Evolutionary conservation across 2,329 filamentous ascomycete species (phyloP).

Genomic region (Trichophyton verrucosum): DNA sequence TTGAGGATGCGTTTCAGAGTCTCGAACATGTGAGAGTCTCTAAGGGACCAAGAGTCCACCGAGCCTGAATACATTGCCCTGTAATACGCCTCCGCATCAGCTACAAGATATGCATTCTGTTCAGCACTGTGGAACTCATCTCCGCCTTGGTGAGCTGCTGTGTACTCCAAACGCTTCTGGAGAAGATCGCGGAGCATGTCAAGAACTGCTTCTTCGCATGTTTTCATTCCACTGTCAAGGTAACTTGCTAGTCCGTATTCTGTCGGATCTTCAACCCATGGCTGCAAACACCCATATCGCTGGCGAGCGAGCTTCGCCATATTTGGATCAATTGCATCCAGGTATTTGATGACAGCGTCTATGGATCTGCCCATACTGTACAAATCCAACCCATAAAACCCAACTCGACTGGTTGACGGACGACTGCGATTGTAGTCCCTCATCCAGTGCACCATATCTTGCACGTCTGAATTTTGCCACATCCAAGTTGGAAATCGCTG

Average conservation of each 20-base stretch:
- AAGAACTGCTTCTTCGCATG: slow-evolving; percentile 37
- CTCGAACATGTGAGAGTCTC: slow-evolving; percentile 42
- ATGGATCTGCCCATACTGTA: slow-evolving; percentile 40
- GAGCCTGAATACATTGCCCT: slow-evolving; percentile 41
- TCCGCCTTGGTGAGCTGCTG: slow-evolving; percentile 24
- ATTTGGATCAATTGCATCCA: slow-evolving; percentile 34
- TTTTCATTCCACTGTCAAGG: slow-evolving; percentile 26
- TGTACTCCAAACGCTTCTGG: slow-evolving; percentile 32
- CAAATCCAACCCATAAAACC: slow-evolving; percentile 42
- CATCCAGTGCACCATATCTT: slow-evolving; percentile 42
- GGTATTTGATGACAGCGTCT: slow-evolving; percentile 37
- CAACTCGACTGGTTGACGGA: slow-evolving; percentile 22
- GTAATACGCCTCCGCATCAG: slow-evolving; percentile 41
- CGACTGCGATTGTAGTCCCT: slow-evolving; percentile 31
- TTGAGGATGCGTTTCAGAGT: slow-evolving; percentile 36
- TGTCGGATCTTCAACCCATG: slow-evolving; percentile 40
- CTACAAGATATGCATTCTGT: slow-evolving; percentile 40
- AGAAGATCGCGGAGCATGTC: slow-evolving; percentile 36
- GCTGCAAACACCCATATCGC: slow-evolving; percentile 37
- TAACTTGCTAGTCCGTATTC: slow-evolving; percentile 37
- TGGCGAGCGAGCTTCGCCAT: slow-evolving; percentile 34
- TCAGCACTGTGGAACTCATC: slow-evolving; percentile 40
- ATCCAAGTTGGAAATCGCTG: slow-evolving; percentile 44
- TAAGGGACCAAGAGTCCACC: slow-evolving; percentile 39
- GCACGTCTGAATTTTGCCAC: slow-evolving; percentile 44